Evolutionary conservation across 305 asterid species (phyloP).

Genomic region (Fraxinus albicans): DNA sequence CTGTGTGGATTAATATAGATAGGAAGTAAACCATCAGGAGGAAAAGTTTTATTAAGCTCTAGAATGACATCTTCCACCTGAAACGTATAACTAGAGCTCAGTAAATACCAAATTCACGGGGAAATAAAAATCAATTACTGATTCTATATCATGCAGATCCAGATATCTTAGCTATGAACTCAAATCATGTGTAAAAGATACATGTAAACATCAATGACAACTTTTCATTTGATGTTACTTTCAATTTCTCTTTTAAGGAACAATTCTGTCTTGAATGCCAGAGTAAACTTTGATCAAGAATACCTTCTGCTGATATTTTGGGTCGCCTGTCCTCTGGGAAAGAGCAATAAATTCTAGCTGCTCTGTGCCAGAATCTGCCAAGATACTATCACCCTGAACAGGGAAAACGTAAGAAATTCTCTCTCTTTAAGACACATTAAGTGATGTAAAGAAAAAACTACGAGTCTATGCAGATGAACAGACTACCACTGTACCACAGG

Average conservation of each 20-base stretch:
- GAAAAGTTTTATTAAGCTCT: constrained; percentile 85
- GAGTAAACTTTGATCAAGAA: background rate
- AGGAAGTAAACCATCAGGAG: constrained; percentile 93
- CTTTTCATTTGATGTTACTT: constrained; percentile 12
- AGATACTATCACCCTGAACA: constrained; percentile 84
- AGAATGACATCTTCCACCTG: constrained; percentile 89
- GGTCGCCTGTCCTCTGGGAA: constrained; percentile 91
- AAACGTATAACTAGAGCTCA: constrained; percentile 31
- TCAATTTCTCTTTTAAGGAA: constrained; percentile 10
- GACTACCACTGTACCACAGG: background rate
- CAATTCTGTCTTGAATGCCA: background rate
- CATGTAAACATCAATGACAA: constrained; percentile 9
- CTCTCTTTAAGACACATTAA: constrained; percentile 9
- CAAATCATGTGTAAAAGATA: constrained; percentile 4
- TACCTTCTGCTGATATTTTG: constrained; percentile 87
- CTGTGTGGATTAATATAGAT: constrained; percentile 72
- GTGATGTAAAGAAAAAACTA: background rate
- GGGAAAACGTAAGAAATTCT: constrained; percentile 20
- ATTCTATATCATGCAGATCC: background rate
- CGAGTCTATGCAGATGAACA: background rate
- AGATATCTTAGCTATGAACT: constrained; percentile 5
- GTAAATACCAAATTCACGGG: constrained; percentile 13
- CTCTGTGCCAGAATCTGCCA: constrained; percentile 98
- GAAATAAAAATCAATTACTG: constrained; percentile 16
- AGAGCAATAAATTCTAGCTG: constrained; percentile 99